These are phyloP conservation scores for Phytophthora tubulina DNA, from an alignment of 352 stramenopile species.

Conservation along the genomic window DNA sequence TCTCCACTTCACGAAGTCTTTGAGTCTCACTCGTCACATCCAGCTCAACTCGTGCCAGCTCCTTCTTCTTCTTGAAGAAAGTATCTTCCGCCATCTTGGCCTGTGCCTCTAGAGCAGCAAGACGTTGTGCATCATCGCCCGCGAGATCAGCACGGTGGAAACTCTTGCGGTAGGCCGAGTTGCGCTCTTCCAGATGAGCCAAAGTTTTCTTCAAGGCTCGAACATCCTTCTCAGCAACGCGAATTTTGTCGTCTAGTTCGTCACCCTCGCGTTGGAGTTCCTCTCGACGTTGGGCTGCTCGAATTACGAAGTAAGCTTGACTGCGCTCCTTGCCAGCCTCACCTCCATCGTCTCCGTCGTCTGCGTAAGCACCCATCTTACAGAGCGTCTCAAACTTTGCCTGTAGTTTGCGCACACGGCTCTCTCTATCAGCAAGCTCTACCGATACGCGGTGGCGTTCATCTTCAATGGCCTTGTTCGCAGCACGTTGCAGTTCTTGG, in stretches of 20 bases:
- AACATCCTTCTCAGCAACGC: constrained; percentile 93
- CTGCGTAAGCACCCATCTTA: constrained; percentile 76
- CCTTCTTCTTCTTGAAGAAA: constrained; percentile 95
- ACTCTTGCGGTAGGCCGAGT: constrained; percentile 95
- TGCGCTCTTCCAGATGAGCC: constrained; percentile 91
- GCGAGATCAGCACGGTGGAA: constrained; percentile 93
- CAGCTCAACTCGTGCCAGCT: constrained; percentile 91
- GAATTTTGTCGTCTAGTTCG: constrained; percentile 95
- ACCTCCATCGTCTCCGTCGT: constrained; percentile 70
- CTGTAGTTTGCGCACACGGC: constrained; percentile 91
- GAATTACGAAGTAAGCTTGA: constrained; percentile 96
- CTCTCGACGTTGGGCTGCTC: constrained; percentile 94
- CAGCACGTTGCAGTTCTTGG: constrained; percentile 91
- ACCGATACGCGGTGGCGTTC: constrained; percentile 95
- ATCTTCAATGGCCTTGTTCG: constrained; percentile 91
- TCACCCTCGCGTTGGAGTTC: constrained; percentile 96
- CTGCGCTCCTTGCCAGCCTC: constrained; percentile 75
- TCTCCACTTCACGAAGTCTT: constrained; percentile 75
- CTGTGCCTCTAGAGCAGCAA: constrained; percentile 91
- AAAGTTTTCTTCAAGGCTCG: constrained; percentile 94
- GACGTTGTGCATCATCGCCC: constrained; percentile 85
- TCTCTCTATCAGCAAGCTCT: constrained; percentile 90
- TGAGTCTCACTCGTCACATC: constrained; percentile 82
- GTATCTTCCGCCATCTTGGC: constrained; percentile 86
- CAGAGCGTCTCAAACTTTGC: constrained; percentile 94